phyloP scores from a whole-genome alignment of 2,329 filamentous ascomycete genomes.

The Harringtonia lauricola region DNA sequence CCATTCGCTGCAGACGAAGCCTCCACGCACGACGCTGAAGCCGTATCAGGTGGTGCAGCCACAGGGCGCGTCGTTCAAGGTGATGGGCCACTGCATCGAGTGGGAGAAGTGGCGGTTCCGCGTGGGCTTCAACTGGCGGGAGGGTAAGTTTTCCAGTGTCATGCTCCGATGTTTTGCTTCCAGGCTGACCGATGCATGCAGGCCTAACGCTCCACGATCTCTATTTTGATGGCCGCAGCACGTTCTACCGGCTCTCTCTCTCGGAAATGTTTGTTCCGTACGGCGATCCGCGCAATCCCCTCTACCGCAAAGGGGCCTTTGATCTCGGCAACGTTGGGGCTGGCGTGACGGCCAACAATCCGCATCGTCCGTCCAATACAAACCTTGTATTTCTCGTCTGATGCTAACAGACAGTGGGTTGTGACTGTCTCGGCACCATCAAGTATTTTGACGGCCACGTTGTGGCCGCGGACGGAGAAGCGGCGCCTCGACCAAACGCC shows the following conservation, averaged over 20 bases:
- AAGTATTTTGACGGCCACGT: slow-evolving; percentile 46
- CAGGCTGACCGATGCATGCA: too few relatives aligned
- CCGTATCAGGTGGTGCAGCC: slow-evolving; percentile 22
- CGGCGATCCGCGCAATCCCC: slow-evolving; percentile 52
- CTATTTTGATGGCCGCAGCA: slow-evolving; percentile 49
- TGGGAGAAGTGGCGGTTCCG: slow-evolving; percentile 63
- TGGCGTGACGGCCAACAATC: slow-evolving; percentile 56
- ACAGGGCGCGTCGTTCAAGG: slow-evolving; percentile 26
- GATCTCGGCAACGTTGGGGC: slow-evolving; percentile 61
- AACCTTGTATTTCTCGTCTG: too few relatives aligned
- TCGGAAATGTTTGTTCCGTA: slow-evolving; percentile 60
- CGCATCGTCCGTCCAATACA: too few relatives aligned
- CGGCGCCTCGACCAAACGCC: slow-evolving; percentile 38
- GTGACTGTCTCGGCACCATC: slow-evolving; percentile 59
- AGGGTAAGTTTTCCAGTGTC: background rate
- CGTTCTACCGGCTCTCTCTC: slow-evolving; percentile 56
- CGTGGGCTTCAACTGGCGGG: slow-evolving; percentile 54
- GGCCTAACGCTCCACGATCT: slow-evolving; percentile 56
- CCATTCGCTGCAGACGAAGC: slow-evolving; percentile 56
- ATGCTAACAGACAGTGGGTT: too few relatives aligned
- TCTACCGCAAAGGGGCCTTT: slow-evolving; percentile 60
- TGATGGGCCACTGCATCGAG: slow-evolving; percentile 37
- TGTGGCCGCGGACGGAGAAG: slow-evolving; percentile 36
- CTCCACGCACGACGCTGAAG: background rate
- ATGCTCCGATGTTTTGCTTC: too few relatives aligned